Percentiles rank a stretch among this genome's conserved stretches.
Conservation (phyloP, 176 grass and related monocot species). For the Raddia guianensis region DNA sequence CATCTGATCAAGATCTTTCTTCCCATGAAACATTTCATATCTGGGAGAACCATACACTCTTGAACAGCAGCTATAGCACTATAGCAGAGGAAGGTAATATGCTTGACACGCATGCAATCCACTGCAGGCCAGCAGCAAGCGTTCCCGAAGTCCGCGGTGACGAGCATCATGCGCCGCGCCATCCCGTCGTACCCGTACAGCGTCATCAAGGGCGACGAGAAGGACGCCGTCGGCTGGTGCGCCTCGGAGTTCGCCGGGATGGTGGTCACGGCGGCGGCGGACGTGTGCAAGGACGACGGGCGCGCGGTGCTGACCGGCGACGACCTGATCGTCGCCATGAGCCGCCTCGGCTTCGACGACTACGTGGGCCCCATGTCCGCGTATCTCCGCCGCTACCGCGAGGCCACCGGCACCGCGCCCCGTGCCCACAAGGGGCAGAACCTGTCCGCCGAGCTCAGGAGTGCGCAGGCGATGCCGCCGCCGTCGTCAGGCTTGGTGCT, state of each 20-base stretch:
- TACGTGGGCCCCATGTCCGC: conserved; percentile 14
- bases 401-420: not conserved
- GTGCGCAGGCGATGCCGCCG: not conserved
- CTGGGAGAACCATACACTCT: no score
- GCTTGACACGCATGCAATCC: no score
- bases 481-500: not conserved
- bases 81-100: no score
- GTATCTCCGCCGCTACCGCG: conserved; percentile 33
- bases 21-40: no score
- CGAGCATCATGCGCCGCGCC: conserved; percentile 20
- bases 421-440: no score
- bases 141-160: conserved; percentile 8
- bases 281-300: not conserved
- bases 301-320: conserved; percentile 5
- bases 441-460: not conserved
- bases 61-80: no score
- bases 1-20: no score
- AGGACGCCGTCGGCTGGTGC: conserved; percentile 13
- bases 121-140: not conserved
- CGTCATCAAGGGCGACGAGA: conserved; percentile 17
- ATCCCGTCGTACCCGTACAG: not conserved
- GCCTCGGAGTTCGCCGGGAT: not conserved
- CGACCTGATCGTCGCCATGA: conserved; percentile 31
- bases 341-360: conserved; percentile 19
- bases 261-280: not conserved